These are phyloP conservation scores for Xylariales sp. DNA, from an alignment of 2,329 filamentous ascomycete species.

Conservation along the genomic window DNA sequence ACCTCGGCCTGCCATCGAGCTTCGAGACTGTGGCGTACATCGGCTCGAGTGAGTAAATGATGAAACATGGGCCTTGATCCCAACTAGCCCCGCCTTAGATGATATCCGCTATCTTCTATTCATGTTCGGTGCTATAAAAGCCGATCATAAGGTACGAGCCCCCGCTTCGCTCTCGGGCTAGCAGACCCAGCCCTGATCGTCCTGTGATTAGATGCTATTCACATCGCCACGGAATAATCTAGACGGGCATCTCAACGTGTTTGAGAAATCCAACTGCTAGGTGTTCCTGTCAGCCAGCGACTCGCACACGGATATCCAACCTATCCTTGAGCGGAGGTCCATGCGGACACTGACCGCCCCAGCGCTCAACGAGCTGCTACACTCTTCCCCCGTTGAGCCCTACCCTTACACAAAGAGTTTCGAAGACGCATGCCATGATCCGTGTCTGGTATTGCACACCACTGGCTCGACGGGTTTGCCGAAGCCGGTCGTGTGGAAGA, in stretches of 20 bases:
- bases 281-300: constrained; percentile 21
- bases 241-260: constrained; percentile 21
- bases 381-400: neutral
- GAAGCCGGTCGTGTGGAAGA: constrained; percentile 20
- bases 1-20: constrained; percentile 1
- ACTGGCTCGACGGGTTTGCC: constrained; percentile 14
- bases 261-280: constrained; percentile 15
- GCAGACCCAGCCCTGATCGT: neutral
- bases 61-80: neutral
- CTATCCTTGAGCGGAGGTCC: constrained; percentile 2
- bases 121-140: constrained; percentile 20
- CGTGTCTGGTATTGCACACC: constrained; percentile 14
- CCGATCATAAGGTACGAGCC: constrained; percentile 11
- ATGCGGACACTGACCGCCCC: constrained; percentile 14
- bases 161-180: neutral
- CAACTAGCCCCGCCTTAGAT: constrained; percentile 6
- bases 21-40: constrained; percentile 22
- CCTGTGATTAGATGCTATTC: constrained; percentile 12
- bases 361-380: constrained; percentile 5
- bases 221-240: constrained; percentile 22
- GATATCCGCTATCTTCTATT: constrained; percentile 22
- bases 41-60: constrained; percentile 10
- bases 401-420: constrained; percentile 16
- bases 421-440: constrained; percentile 8
- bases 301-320: constrained; percentile 4